Conservation (phyloP, 2,329 filamentous ascomycete genomes). For the Lomentospora prolificans region DNA sequence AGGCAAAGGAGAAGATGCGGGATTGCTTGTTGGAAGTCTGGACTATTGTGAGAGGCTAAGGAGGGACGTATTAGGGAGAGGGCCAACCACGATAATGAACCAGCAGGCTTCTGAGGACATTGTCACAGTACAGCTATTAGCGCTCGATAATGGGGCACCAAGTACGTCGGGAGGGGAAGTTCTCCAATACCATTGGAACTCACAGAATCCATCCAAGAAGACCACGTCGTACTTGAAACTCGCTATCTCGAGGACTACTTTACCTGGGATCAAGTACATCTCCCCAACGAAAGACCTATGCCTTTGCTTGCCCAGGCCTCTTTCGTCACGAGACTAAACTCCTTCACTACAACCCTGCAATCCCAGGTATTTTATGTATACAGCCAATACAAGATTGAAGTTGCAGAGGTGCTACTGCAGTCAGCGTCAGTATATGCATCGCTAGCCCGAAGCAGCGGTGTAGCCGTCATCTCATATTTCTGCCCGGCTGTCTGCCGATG, state of each 20-base stretch:
- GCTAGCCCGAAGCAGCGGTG: slow-evolving; percentile 4
- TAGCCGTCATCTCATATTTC: slow-evolving; percentile 12
- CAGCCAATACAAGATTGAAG: slow-evolving; percentile 1
- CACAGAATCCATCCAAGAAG: too few relatives aligned
- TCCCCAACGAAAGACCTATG: neutral
- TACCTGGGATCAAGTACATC: slow-evolving; percentile 9
- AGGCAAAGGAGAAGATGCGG: neutral
- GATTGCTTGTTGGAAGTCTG: neutral
- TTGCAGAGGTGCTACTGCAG: slow-evolving; percentile 4
- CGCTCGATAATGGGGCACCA: too few relatives aligned
- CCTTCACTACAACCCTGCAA: slow-evolving; percentile 10
- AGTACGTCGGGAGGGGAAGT: too few relatives aligned
- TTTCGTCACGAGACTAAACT: slow-evolving; percentile 9
- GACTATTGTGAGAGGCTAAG: neutral
- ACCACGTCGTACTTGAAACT: too few relatives aligned
- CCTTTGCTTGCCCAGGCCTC: slow-evolving; percentile 8
- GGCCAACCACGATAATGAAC: neutral
- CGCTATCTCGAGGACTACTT: slow-evolving; percentile 12
- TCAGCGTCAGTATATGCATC: slow-evolving; percentile 6
- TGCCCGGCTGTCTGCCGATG: slow-evolving; percentile 8
- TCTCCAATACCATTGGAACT: too few relatives aligned
- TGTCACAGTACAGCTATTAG: too few relatives aligned
- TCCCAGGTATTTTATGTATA: slow-evolving; percentile 12
- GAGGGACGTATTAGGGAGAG: neutral
- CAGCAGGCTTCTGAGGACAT: slow-evolving; percentile 6